Percentiles rank a stretch among this genome's conserved stretches.
These are phyloP conservation scores for Cudoniella acicularis DNA, from an alignment of 495 filamentous ascomycete genomes.

Conservation along the genomic window DNA sequence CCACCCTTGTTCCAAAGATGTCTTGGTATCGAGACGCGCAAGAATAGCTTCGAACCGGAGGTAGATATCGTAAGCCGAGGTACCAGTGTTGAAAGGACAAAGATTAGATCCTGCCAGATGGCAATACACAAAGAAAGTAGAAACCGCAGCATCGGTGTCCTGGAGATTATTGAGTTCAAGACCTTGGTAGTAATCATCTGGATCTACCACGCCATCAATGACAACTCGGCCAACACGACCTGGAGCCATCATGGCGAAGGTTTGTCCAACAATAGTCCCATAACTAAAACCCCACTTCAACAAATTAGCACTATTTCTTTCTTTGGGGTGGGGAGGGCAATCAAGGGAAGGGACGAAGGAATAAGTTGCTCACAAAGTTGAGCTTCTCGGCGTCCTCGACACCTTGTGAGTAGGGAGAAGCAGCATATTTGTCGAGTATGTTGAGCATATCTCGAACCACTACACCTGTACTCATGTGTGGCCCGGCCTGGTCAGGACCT, in stretches of 20 bases:
- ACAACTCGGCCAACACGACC: constrained; percentile 41
- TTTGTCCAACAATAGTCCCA: constrained; percentile 61
- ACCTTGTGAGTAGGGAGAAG: not conserved
- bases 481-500: constrained; percentile 4
- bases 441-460: constrained; percentile 46
- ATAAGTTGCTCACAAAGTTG: too few species aligned
- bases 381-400: constrained; percentile 27
- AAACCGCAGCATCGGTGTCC: constrained; percentile 5
- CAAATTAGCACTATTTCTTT: too few species aligned
- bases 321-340: too few species aligned
- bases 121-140: constrained; percentile 51
- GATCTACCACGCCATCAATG: constrained; percentile 45
- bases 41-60: not conserved
- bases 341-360: too few species aligned
- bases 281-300: constrained; percentile 66
- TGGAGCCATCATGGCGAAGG: constrained; percentile 43
- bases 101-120: constrained; percentile 41
- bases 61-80: not conserved
- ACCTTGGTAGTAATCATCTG: constrained; percentile 30
- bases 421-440: constrained; percentile 38
- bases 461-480: constrained; percentile 18
- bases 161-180: not conserved
- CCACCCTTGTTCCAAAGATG: not conserved
- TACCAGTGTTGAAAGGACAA: constrained; percentile 29
- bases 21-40: not conserved